Percentiles rank a stretch among this genome's conserved stretches.
Evolutionary conservation across 805 yeast genomes (phyloP).

Genomic region (Hyphopichia homilentoma): DNA sequence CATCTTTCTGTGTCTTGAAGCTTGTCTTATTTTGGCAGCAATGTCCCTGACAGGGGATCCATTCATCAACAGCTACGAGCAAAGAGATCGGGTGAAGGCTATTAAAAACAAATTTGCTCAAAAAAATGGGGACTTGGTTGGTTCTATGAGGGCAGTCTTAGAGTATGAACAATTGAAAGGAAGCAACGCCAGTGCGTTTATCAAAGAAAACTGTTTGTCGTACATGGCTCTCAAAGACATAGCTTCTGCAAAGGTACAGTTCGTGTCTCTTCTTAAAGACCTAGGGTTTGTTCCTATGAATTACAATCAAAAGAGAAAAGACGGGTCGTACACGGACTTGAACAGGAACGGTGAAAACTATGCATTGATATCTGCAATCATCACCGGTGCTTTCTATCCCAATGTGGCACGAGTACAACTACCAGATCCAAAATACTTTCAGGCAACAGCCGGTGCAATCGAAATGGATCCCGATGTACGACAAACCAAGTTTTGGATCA

Average conservation of each 20-base stretch:
- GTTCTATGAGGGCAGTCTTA: constrained; percentile 56
- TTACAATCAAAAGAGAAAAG: constrained; percentile 24
- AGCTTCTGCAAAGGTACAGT: constrained; percentile 65
- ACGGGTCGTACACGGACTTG: constrained; percentile 16
- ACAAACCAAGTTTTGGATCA: constrained; percentile 66
- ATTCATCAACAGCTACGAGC: constrained; percentile 58
- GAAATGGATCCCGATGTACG: constrained; percentile 83
- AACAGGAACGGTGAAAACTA: constrained; percentile 52
- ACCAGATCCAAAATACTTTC: constrained; percentile 75
- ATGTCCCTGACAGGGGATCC: constrained; percentile 72
- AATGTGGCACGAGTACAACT: constrained; percentile 74
- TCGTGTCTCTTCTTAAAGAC: constrained; percentile 66
- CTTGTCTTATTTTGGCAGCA: constrained; percentile 78
- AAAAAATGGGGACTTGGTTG: constrained; percentile 69
- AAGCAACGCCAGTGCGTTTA: constrained; percentile 36
- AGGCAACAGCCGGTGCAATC: constrained; percentile 73
- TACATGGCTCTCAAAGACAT: constrained; percentile 67
- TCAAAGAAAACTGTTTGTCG: constrained; percentile 59
- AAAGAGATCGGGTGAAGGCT: constrained; percentile 59
- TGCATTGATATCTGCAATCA: constrained; percentile 57
- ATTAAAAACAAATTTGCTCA: constrained; percentile 38
- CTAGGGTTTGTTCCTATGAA: constrained; percentile 68
- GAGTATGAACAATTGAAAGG: constrained; percentile 40
- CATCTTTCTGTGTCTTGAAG: constrained; percentile 76
- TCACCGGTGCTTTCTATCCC: constrained; percentile 83